A percentile compares a stretch with the other conserved stretches of the same genome.
Evolutionary conservation across 1,284 basidiomycete species (phyloP).

Genomic region (Caloboletus inedulis): DNA sequence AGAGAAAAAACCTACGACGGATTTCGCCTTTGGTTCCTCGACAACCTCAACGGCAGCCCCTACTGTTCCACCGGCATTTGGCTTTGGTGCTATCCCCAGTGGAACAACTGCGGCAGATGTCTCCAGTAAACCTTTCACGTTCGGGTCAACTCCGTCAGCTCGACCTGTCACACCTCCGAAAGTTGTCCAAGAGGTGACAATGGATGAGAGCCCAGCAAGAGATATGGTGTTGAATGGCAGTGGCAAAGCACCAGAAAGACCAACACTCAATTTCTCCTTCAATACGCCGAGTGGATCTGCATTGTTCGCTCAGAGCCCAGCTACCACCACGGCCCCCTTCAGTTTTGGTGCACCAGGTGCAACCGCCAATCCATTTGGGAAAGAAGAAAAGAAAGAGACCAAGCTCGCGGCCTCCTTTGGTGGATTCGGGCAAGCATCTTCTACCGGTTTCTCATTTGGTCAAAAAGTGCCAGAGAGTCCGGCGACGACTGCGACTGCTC

Average conservation of each 20-base stretch:
- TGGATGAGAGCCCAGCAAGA: conserved; percentile 69
- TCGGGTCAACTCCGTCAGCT: conserved; percentile 23
- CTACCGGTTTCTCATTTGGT: conserved; percentile 35
- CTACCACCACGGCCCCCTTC: conserved; percentile 30
- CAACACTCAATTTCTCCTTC: conserved; percentile 48
- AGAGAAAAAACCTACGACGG: conserved; percentile 27
- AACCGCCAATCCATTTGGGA: conserved; percentile 30
- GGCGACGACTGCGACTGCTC: conserved; percentile 34
- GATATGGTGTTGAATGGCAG: conserved; percentile 42
- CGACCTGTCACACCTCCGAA: conserved; percentile 56
- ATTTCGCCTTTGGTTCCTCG: conserved; percentile 34
- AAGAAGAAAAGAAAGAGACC: conserved; percentile 34
- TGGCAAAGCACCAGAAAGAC: conserved; percentile 33
- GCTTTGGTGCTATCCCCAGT: conserved; percentile 28
- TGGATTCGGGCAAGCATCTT: conserved; percentile 31
- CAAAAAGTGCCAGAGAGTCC: conserved; percentile 36
- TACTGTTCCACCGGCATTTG: conserved; percentile 30
- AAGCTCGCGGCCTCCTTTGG: conserved; percentile 28
- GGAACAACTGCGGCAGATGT: conserved; percentile 30
- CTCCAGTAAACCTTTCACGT: conserved; percentile 33
- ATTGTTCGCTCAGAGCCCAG: conserved; percentile 40
- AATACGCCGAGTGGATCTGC: conserved; percentile 32
- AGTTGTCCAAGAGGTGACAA: conserved; percentile 54
- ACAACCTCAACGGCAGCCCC: conserved; percentile 22
- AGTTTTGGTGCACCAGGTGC: conserved; percentile 26